These are phyloP conservation scores for Melanopsichium pennsylvanicum DNA, from an alignment of 1,284 basidiomycete genomes.

Conservation along the genomic window DNA sequence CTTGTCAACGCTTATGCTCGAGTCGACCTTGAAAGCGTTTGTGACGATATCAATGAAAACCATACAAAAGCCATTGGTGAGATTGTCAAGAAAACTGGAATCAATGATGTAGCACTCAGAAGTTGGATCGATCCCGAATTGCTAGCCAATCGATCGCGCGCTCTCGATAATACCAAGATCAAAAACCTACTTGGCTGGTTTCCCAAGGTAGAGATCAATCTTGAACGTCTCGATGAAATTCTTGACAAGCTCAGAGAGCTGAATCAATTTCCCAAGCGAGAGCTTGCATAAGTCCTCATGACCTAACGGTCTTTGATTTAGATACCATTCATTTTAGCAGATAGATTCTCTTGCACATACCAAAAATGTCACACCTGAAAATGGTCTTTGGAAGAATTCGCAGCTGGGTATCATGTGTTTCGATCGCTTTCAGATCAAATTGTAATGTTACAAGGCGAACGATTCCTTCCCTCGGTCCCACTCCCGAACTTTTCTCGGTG, in stretches of 20 bases:
- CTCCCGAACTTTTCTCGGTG: slow-evolving; percentile 20
- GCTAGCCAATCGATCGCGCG: slow-evolving; percentile 37
- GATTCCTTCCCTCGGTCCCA: slow-evolving; percentile 37
- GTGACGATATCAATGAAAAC: slow-evolving; percentile 53
- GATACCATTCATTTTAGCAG: no score
- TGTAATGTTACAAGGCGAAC: slow-evolving; percentile 6
- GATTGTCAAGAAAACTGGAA: slow-evolving; percentile 12
- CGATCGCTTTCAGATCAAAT: no score
- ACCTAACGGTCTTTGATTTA: no score
- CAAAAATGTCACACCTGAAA: no score
- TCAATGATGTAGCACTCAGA: slow-evolving; percentile 6
- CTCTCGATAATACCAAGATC: slow-evolving; percentile 40
- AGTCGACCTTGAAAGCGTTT: slow-evolving; percentile 26
- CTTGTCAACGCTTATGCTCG: slow-evolving; percentile 47
- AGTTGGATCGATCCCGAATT: slow-evolving; percentile 31
- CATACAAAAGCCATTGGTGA: slow-evolving; percentile 23
- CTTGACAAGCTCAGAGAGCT: slow-evolving; percentile 17
- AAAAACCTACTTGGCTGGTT: slow-evolving; percentile 34
- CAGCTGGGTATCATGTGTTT: no score
- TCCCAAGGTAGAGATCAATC: slow-evolving; percentile 13
- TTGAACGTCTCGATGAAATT: slow-evolving; percentile 16
- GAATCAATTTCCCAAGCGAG: slow-evolving; percentile 15
- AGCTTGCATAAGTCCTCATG: background rate
- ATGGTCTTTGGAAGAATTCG: no score
- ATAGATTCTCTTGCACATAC: no score